Evolutionary conservation across 441 rosid genomes (phyloP), one percentile per base, ranked within the genome.

Genomic region (California macrophylla): DNA sequence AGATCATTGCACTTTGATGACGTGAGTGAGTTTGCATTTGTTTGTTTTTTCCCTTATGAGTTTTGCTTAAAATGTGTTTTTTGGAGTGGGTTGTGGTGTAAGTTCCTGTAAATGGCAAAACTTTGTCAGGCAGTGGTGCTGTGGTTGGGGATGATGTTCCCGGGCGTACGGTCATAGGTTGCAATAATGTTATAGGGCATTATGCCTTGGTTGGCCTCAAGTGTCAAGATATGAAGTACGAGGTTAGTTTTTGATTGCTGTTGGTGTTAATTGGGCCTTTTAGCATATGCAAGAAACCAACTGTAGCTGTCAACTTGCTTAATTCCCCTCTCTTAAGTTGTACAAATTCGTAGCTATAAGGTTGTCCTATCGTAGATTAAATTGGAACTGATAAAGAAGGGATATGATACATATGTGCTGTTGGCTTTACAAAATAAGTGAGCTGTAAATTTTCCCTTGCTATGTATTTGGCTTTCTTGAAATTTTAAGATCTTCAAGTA

Each of bases 211-310:
- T 93, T 76, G 98, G 97, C 68, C 81, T 86, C 66, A 89, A 93
- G 83, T 93, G 98, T 79, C 98, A 93, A 78, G 97, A 91, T 81
- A 65, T 87, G 84, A 93, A 93, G 77, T 93, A 89, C 82, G 75
- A 87, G 97, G 98, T 88, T 69, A 54, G n/a, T 8, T 61, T 29
- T 13, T 10, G n/a, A 26, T 64, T 65, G 2, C 0, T 32, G 50
- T 15, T 38, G 45, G 60, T n/a, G 25, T 36, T 36, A 18, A 18
- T 28, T 66, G 18, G 54, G 64, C 18, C 38, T 34, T 64, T 72
- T 30, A 36, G 69, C 24, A 21, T 24, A 23, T 64, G 63, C 64
- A 25, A 3, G 12, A 9, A 56, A 56, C 26, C n/a, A 24, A 38
- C 4, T 70, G 32, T 28, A 38, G 16, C 13, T 40, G 73, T 28